Base-by-base conservation (phyloP, 2,329 filamentous ascomycete genomes). In the Xylaria sp. region DNA sequence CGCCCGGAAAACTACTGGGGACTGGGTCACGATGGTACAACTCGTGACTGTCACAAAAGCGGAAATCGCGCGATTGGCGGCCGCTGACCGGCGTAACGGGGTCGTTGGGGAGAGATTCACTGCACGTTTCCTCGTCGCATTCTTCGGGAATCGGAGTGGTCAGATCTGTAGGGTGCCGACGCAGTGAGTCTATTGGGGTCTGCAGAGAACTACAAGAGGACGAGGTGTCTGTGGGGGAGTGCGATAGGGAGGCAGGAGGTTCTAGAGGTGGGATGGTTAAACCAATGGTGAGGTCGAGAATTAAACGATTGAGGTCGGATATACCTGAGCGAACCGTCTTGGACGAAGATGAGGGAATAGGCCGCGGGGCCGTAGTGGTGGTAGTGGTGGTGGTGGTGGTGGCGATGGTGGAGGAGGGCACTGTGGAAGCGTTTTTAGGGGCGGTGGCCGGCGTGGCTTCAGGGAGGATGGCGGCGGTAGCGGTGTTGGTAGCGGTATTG, bases 1-100 rank as follows among this genome's bases (percentile, higher is more conserved):
- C 66, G 46, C 61, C 56, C 40, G 48, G 60, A 54, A 67, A 38
- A 25, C 56, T 58, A 56, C 67, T 69, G 56, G 69, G 67, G 59
- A 69, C 65, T 3, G 67, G 68, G 54, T 73, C 70, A 33, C 63
- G 65, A 55, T 68, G 66, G 46, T 70, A 70, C 19, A 68, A 65
- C 31, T 81, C 77, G 67, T 78, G 77, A 53, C 74, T 74, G 56
- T 79, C 77, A 62, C 79, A 72, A 35, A 76, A 74, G 48, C 77
- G 77, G 64, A 87, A 85, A 66, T 85, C 83, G 60, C 82, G 81
- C 47, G 85, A 86, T 69, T 84, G 81, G 63, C 82, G 80, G 68
- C 78, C 79, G 69, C 85, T 87, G 62, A 85, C 81, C 48, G 86
- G 87, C 21, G 86, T 89, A 60, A 86, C 78, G 44, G 86, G 86